These are phyloP conservation scores for Extremus antarcticus DNA, from an alignment of 495 filamentous ascomycete species.

Conservation along the genomic window DNA sequence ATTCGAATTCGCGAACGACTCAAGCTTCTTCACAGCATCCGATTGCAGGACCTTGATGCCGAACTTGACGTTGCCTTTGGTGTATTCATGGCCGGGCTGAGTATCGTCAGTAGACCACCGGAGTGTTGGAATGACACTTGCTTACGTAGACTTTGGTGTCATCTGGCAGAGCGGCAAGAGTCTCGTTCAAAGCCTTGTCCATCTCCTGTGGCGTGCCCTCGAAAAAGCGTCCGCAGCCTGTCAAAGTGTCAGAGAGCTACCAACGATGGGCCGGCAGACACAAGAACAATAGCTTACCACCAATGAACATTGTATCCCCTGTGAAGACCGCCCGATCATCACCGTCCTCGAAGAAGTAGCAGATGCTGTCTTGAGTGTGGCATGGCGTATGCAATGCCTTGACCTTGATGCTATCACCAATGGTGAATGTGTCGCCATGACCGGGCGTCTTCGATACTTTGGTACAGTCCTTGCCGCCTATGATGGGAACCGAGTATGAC, in stretches of 20 bases:
- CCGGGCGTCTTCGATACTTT: conserved; percentile 62
- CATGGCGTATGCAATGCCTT: conserved; percentile 91
- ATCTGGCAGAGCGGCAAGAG: conserved; percentile 67
- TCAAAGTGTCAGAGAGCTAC: conserved; percentile 3
- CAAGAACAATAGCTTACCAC: conserved; percentile 40
- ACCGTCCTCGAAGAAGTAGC: conserved; percentile 72
- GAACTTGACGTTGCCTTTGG: conserved; percentile 87
- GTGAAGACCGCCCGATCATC: conserved; percentile 77
- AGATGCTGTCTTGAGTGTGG: conserved; percentile 97
- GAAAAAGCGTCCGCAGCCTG: conserved; percentile 94
- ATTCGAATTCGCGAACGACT: conserved; percentile 66
- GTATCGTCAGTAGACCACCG: background rate
- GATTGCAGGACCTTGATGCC: conserved; percentile 59
- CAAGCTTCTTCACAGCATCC: conserved; percentile 64
- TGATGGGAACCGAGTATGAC: conserved; percentile 56
- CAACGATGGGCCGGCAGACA: background rate
- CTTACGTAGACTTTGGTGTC: conserved; percentile 84
- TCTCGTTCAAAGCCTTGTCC: conserved; percentile 84
- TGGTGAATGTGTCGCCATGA: conserved; percentile 67
- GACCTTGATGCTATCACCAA: conserved; percentile 71
- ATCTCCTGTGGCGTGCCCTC: conserved; percentile 85
- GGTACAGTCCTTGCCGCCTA: conserved; percentile 81
- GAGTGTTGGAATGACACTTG: background rate
- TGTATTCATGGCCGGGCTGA: conserved; percentile 93
- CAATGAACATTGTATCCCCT: conserved; percentile 92